A percentile compares a stretch with the other conserved stretches of the same genome.
Evolutionary conservation across 2,329 filamentous ascomycete genomes (phyloP).

Genomic region (Colletotrichum sp.): DNA sequence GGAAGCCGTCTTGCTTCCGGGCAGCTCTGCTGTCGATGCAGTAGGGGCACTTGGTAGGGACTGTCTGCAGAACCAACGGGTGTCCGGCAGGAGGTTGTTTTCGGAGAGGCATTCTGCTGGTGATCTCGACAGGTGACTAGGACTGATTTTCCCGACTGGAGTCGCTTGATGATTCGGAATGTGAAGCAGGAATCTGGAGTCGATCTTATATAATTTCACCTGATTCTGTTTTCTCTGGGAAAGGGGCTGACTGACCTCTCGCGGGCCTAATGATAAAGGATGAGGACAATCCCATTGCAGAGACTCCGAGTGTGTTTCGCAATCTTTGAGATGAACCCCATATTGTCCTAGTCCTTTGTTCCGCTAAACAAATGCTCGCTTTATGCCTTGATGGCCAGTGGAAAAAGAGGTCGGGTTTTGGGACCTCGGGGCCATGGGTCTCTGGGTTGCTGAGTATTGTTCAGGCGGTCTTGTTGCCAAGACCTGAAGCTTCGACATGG

Average conservation of each 20-base stretch:
- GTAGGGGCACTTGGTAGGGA: neutral
- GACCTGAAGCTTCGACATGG: neutral
- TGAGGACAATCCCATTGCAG: neutral
- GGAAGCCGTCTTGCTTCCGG: neutral
- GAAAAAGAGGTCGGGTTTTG: neutral
- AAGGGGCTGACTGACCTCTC: neutral
- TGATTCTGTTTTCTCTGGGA: neutral
- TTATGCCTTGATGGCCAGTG: neutral
- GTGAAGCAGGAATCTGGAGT: neutral
- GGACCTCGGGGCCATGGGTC: neutral
- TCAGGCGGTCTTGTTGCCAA: neutral
- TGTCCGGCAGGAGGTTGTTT: neutral
- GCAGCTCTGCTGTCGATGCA: neutral
- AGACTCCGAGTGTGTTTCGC: neutral
- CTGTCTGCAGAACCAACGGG: neutral
- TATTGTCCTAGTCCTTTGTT: neutral
- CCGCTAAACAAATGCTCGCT: neutral
- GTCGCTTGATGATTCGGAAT: neutral
- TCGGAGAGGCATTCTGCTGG: neutral
- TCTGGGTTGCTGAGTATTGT: neutral
- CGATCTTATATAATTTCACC: neutral
- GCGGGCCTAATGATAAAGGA: neutral
- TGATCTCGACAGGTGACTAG: neutral
- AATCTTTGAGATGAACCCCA: neutral
- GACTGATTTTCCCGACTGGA: neutral